Percentiles rank a stretch among this genome's conserved stretches.
These are phyloP conservation scores for Lasiosphaeris hirsuta DNA, from an alignment of 495 filamentous ascomycete species.

Conservation along the genomic window DNA sequence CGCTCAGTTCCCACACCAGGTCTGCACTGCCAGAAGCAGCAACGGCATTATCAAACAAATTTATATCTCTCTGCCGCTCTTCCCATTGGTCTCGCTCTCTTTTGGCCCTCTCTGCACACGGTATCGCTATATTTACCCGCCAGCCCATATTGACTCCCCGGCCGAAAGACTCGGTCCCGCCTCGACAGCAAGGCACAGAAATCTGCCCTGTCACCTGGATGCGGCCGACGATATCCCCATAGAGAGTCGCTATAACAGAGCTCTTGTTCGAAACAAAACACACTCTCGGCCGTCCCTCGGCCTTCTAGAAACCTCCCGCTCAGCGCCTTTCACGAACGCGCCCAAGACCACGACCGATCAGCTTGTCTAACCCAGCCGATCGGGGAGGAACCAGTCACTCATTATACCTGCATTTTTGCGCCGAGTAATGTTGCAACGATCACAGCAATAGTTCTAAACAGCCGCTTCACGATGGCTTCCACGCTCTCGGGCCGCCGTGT, in stretches of 20 bases:
- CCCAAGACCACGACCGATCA: slow-evolving; percentile 18
- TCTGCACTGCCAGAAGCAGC: slow-evolving; percentile 14
- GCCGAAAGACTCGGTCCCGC: slow-evolving; percentile 1
- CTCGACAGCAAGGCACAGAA: background rate
- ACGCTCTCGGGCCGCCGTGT: background rate
- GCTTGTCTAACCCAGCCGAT: slow-evolving; percentile 27
- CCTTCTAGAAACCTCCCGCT: no score
- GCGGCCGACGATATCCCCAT: no score
- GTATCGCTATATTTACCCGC: slow-evolving; percentile 35
- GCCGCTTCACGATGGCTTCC: slow-evolving; percentile 25
- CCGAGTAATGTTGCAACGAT: slow-evolving; percentile 27
- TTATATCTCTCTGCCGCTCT: slow-evolving; percentile 13
- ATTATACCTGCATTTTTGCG: slow-evolving; percentile 11
- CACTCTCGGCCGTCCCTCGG: background rate
- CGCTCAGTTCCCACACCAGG: background rate
- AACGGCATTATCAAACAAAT: slow-evolving; percentile 33
- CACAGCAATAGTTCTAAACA: slow-evolving; percentile 12
- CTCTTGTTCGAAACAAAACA: background rate
- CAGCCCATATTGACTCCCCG: slow-evolving; percentile 30
- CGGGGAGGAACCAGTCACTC: slow-evolving; percentile 23
- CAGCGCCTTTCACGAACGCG: background rate
- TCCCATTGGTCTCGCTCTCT: slow-evolving; percentile 29
- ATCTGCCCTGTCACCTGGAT: slow-evolving; percentile 10
- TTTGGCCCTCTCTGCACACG: slow-evolving; percentile 14
- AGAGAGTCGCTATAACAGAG: slow-evolving; percentile 3